Evolutionary conservation across 1,139 yeast genomes (phyloP).

Genomic region (Hyphopichia khmerensis): DNA sequence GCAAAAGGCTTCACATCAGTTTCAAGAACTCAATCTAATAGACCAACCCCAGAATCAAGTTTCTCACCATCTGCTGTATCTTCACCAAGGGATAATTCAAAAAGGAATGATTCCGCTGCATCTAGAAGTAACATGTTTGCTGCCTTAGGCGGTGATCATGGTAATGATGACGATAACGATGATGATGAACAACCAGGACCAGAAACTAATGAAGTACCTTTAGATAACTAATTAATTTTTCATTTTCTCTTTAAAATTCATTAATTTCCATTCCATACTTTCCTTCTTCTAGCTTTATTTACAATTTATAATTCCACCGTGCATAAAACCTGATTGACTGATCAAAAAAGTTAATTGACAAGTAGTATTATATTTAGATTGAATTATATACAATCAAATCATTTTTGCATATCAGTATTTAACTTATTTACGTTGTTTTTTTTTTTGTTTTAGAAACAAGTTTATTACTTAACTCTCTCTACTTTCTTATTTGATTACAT

Average conservation of each 20-base stretch:
- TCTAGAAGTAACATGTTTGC: conserved; percentile 52
- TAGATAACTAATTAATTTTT: background rate
- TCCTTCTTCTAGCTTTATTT: conserved; percentile 1
- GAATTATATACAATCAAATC: background rate
- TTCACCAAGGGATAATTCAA: conserved; percentile 35
- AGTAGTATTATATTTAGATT: background rate
- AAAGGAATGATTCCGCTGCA: conserved; percentile 49
- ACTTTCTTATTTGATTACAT: no score
- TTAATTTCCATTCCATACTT: background rate
- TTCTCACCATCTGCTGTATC: conserved; percentile 8
- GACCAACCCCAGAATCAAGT: conserved; percentile 19
- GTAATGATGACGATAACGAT: conserved; percentile 20
- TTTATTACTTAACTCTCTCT: no score
- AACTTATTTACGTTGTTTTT: background rate
- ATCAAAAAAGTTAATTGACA: background rate
- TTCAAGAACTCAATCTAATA: conserved; percentile 33
- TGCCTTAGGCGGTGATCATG: conserved; percentile 48
- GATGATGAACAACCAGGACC: conserved; percentile 3
- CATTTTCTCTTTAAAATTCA: background rate
- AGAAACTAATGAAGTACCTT: background rate
- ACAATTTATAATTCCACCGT: conserved; percentile 5
- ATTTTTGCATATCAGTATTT: background rate
- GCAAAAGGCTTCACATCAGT: conserved; percentile 34
- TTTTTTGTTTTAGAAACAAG: background rate
- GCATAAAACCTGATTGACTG: conserved; percentile 1